Evolutionary conservation across 1,139 yeast species (phyloP).

Genomic region (Taiozyma sp.): DNA sequence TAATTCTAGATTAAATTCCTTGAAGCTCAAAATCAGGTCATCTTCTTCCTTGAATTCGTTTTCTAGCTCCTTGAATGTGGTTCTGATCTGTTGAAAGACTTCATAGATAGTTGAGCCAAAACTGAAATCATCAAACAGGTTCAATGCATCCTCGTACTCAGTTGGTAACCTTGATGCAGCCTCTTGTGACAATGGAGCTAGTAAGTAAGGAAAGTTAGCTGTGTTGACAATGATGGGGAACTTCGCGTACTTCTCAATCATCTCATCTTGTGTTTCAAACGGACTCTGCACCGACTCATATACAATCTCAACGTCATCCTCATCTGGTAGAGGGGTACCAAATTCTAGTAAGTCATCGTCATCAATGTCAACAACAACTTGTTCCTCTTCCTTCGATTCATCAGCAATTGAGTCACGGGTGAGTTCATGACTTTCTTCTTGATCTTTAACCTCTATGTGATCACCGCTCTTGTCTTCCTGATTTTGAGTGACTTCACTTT

Average conservation of each 20-base stretch:
- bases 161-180: conserved; percentile 1
- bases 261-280: background rate
- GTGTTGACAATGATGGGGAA: conserved; percentile 19
- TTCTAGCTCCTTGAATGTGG: conserved; percentile 11
- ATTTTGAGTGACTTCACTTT: background rate
- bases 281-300: background rate
- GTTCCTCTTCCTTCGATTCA: background rate
- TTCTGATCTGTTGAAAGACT: conserved; percentile 14
- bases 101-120: conserved; percentile 9
- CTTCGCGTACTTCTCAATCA: background rate
- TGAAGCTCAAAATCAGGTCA: conserved; percentile 15
- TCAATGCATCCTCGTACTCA: conserved; percentile 11
- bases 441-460: background rate
- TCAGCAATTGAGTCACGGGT: background rate
- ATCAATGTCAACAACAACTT: background rate
- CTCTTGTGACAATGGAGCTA: conserved; percentile 15
- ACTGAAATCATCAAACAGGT: conserved; percentile 15
- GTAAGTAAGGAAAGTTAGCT: conserved; percentile 15
- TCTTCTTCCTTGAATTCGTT: conserved; percentile 17
- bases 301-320: background rate
- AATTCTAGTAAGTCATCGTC: conserved; percentile 1
- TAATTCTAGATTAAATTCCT: conserved; percentile 14
- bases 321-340: background rate
- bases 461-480: background rate
- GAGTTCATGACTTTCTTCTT: background rate